Percentiles rank a stretch among this genome's conserved stretches.
Conservation (phyloP, 192 early-diverging fungal genomes). For the Coemansia asiatica region DNA sequence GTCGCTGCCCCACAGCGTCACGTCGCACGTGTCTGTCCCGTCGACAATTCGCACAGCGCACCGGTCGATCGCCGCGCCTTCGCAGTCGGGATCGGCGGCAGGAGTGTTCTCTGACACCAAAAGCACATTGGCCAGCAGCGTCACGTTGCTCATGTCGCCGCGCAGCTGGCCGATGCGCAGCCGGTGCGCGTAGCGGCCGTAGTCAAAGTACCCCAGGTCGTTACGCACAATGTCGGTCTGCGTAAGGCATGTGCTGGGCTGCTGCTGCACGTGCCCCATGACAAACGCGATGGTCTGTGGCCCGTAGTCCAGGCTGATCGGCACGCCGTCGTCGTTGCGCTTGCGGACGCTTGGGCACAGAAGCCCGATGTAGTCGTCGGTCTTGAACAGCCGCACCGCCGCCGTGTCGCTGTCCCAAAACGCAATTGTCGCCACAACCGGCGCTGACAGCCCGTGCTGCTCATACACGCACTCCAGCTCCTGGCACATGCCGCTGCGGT, state of each 20-base stretch:
- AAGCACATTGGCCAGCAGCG: constrained; percentile 40
- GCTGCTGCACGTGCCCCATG: constrained; percentile 4
- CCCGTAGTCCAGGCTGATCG: constrained; percentile 28
- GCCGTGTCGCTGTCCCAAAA: constrained; percentile 33
- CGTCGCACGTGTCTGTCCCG: constrained; percentile 30
- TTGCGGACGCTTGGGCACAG: constrained; percentile 23
- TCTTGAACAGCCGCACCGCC: constrained; percentile 22
- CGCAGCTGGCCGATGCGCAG: constrained; percentile 30
- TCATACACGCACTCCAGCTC: constrained; percentile 21
- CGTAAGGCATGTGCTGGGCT: constrained; percentile 5
- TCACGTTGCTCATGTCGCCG: constrained; percentile 29
- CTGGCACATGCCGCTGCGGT: constrained; percentile 1
- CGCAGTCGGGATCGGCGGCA: background rate
- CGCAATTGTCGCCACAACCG: constrained; percentile 15
- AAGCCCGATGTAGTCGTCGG: constrained; percentile 36
- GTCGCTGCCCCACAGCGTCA: constrained; percentile 42
- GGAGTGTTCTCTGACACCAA: constrained; percentile 46
- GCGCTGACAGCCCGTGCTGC: constrained; percentile 19
- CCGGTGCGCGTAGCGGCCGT: constrained; percentile 28
- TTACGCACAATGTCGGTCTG: constrained; percentile 31
- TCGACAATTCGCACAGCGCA: constrained; percentile 45
- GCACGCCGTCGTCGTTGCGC: background rate
- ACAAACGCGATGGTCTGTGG: constrained; percentile 45
- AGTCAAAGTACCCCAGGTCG: constrained; percentile 39
- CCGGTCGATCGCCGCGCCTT: constrained; percentile 12